Evolutionary conservation across 495 filamentous ascomycete species (phyloP), one percentile per base, ranked within the genome.

Genomic region (Aspergillus homomorphus): DNA sequence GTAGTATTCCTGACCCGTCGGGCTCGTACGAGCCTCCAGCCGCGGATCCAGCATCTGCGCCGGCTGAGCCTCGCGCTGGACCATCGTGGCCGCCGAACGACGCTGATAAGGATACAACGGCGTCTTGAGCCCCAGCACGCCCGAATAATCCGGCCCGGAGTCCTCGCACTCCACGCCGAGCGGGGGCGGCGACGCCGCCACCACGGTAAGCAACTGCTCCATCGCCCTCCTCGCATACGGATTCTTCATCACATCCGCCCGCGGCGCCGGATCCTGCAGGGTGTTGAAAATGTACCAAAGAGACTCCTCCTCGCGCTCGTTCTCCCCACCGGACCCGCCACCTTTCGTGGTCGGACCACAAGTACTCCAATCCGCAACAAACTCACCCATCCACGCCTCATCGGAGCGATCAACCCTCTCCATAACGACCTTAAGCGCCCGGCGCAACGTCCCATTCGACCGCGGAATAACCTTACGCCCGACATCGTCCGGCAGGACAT

Each of bases 261-360:
- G 60, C 8, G 91, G 89, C 2, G 78, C 64, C 0, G 93, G 93
- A 10, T 91, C 86, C 12, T 87, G 79, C 9, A 96, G 73, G 3
- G 80, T 89, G 73, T 97, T 98, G 75, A 95, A 98, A 60, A 96
- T 83, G 57, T 90, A 84, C 62, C 92, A 89, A 0, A 97, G 71
- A 0, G 89, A 90, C 14, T 83, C 71, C 41, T 84, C 74, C 6
- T 87, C 77, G 4, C 15, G 7, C 33, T 38, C 33, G 7, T 38
- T 38, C 33, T 30, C 10, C n/a, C 33, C 33, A 38, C 15, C 33
- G 2, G 8, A 5, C 33, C 10, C 33, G 5, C 7, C 33, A 38
- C 15, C 33, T 12, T 2, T 5, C 6, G 2, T 38, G 33, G 12
- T 38, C 7, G 33, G 33, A 28, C 33, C 33, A 5, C 33, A 38